A percentile compares a stretch with the other conserved stretches of the same genome.
phyloP scores from a whole-genome alignment of 768 basidiomycete genomes.

The Coprinellus micaceus region DNA sequence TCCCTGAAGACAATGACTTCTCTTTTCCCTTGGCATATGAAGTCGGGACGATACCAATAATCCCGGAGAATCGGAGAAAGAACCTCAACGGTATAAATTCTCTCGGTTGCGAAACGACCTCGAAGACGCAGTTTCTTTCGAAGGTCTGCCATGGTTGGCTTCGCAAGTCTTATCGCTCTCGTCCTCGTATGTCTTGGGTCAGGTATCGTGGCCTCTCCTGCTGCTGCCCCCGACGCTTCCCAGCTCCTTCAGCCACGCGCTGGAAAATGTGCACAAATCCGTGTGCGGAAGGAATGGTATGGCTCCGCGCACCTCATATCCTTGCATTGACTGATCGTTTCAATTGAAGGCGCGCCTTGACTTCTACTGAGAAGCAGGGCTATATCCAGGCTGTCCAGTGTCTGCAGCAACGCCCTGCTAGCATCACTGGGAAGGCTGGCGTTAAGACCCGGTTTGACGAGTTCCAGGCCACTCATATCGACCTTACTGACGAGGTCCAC shows the following conservation, averaged over 20 bases:
- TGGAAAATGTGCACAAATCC: not conserved
- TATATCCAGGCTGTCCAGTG: slow-evolving; percentile 22
- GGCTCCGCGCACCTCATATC: not conserved
- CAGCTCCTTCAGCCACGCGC: not conserved
- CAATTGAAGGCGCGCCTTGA: not conserved
- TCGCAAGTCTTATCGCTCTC: not conserved
- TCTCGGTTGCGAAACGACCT: not conserved
- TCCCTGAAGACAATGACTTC: not conserved
- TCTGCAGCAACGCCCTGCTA: slow-evolving; percentile 2
- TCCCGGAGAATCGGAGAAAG: not conserved
- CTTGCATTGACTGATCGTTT: not conserved
- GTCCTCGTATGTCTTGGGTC: not conserved
- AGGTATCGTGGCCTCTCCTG: not conserved
- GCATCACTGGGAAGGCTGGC: not conserved
- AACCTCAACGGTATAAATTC: not conserved
- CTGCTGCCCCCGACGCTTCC: not conserved
- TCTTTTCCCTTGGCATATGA: not conserved
- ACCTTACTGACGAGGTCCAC: slow-evolving; percentile 19
- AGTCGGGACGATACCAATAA: not conserved
- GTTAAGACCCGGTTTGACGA: slow-evolving; percentile 23
- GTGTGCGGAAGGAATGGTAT: slow-evolving; percentile 9
- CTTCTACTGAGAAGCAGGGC: not conserved
- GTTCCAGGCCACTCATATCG: slow-evolving; percentile 20
- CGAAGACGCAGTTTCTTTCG: no score
- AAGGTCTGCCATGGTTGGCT: not conserved